Percentiles rank a stretch among this genome's conserved stretches.
These are phyloP conservation scores for Ogataea siamensis DNA, from an alignment of 805 yeast species.

Conservation along the genomic window DNA sequence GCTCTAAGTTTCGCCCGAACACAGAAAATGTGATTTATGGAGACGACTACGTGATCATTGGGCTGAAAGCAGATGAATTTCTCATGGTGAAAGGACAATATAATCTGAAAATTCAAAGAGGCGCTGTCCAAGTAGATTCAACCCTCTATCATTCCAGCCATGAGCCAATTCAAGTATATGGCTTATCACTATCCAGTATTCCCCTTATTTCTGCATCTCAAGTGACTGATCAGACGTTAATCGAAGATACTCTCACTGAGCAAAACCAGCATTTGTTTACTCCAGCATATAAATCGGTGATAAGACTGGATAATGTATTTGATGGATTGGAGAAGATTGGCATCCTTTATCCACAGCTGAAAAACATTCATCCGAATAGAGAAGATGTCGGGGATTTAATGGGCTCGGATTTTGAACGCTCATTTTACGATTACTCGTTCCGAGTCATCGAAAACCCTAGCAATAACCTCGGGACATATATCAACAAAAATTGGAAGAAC, in stretches of 20 bases:
- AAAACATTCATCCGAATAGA: conserved; percentile 37
- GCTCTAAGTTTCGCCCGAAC: conserved; percentile 39
- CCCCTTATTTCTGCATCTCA: conserved; percentile 47
- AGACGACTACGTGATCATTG: conserved; percentile 37
- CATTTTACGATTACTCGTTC: conserved; percentile 39
- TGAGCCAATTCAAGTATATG: conserved; percentile 28
- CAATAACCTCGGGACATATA: conserved; percentile 30
- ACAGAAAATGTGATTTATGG: conserved; percentile 39
- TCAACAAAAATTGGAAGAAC: conserved; percentile 29
- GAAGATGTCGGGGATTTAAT: conserved; percentile 9
- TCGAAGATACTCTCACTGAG: conserved; percentile 29
- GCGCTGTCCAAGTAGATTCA: conserved; percentile 46
- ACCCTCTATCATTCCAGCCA: conserved; percentile 31
- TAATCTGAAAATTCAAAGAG: conserved; percentile 41
- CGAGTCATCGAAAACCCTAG: conserved; percentile 27
- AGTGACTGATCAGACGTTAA: conserved; percentile 32
- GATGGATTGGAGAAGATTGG: conserved; percentile 50
- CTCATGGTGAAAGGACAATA: conserved; percentile 50
- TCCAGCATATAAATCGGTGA: conserved; percentile 42
- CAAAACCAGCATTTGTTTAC: conserved; percentile 40
- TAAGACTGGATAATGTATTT: conserved; percentile 35
- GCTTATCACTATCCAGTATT: conserved; percentile 34
- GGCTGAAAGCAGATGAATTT: conserved; percentile 42
- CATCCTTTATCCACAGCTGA: conserved; percentile 42
- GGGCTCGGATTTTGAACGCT: conserved; percentile 23